Base-by-base conservation (phyloP, 192 early-diverging fungal species). In the Glomus cerebriforme region DNA sequence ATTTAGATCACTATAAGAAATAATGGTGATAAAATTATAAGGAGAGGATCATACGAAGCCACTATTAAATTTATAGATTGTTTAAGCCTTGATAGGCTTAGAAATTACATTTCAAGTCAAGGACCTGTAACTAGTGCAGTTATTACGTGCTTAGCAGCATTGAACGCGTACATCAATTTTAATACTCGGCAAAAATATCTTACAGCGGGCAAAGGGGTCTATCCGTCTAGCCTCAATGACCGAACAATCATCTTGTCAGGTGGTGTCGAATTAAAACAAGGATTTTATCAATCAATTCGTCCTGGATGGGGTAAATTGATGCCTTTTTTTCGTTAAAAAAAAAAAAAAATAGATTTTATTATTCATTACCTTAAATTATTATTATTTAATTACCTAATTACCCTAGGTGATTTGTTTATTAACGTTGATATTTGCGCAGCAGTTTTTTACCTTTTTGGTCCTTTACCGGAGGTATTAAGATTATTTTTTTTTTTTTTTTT, bases 241-340 rank as follows among this genome's bases (percentile, higher is more conserved):
- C 19, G 19, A 7, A 17, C 35, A 7, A 68, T 37, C 3, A 68
- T 39, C n/a, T 37, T 68, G n/a, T 9, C 66, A 39, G 35, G 66
- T 13, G 66, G 32, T n/a, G 17, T 68, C 10, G 66, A 68, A 68
- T 68, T 68, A 37, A 68, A 37, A 37, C 66, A n/a, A 68, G 66
- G 66, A 39, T 68, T 68, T 68, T 68, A 68, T 37, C 66, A 68
- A n/a, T 68, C 66, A 68, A 39, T 68, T n/a, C 31, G 66, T 24
- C 66, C 66, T 3, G 66, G 19, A 68, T 39, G 32, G 22, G 32
- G 66, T 68, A 68, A 66, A 37, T 35, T n/a, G n/a, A n/a, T n/a
- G n/a, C n/a, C n/a, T n/a, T 35, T 35, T n/a, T 3, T 35, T 35
- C 5, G 3, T 7, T 7, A 35, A 32, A 22, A 19, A 19, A 37